Evolutionary conservation across 768 basidiomycete species (phyloP), one percentile per base, ranked within the genome.

Genomic region (Agaricus bisporus): DNA sequence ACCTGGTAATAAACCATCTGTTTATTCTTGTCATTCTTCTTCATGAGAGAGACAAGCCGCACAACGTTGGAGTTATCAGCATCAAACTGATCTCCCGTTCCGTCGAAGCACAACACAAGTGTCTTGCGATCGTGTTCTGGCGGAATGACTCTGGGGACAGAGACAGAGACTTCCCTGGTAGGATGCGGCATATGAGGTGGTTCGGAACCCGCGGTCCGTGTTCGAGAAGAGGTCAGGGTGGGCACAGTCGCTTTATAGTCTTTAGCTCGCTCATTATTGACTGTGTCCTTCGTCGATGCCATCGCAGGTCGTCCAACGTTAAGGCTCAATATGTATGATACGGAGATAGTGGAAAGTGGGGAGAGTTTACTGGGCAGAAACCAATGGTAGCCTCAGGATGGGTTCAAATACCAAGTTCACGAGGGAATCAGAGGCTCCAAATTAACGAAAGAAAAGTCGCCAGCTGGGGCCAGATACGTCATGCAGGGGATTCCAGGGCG

Each of bases 1-100:
- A 73, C 79, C 69, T 81, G 81, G 58, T 82, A 82, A 60, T 82
- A 82, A 0, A 79, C 75, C 72, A 80, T 70, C 66, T 83, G 81
- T 61, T 80, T 70, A 29, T 64, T 63, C 37, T 66, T 63, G 49
- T 82, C 76, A 59, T 78, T 70, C 63, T 80, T 82, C 69, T 77
- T 77, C 55, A 82, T 59, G 56, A 77, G 54, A 3, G 76, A 74
- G 18, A 80, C 73, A 5, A 82, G 61, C 52, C 75, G 68, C 5
- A 80, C 78, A 41, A 82, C 72, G 49, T 81, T 82, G 5, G 80
- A 80, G 59, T 81, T 81, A 58, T 79, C 76, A 3, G 65, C 61
- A 58, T 77, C 74, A 54, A 78, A 79, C 58, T 79, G 73, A 57
- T 78, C 75, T 5, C 77, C 76, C 1, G 80, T 81, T 2, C 81